These are phyloP conservation scores for Arxiozyma bovina DNA, from an alignment of 1,139 yeast genomes.

Conservation along the genomic window DNA sequence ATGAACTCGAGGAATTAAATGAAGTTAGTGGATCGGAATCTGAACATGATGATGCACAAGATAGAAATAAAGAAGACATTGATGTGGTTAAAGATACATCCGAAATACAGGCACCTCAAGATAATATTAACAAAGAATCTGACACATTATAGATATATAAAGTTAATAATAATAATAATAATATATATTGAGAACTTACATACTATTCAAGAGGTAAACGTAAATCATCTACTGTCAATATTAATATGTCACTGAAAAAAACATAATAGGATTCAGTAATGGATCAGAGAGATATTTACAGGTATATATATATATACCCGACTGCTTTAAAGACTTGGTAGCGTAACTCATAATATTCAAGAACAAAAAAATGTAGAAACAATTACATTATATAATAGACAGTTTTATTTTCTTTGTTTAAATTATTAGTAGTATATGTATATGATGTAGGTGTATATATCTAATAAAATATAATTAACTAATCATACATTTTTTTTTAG, in stretches of 20 bases:
- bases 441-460: conserved; percentile 1
- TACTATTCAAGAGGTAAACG: background rate
- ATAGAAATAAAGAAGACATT: conserved; percentile 2
- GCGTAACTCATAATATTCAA: background rate
- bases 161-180: no score
- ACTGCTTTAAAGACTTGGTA: background rate
- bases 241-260: background rate
- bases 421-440: background rate
- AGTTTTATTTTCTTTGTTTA: conserved; percentile 1
- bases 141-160: background rate
- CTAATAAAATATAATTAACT: background rate
- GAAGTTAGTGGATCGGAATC: conserved; percentile 8
- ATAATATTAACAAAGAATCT: background rate
- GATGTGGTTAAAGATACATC: background rate
- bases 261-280: no score
- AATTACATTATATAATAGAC: background rate
- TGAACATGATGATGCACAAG: conserved; percentile 5
- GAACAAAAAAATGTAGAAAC: background rate
- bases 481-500: conserved; percentile 33
- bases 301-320: background rate
- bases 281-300: no score
- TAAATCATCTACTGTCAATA: background rate
- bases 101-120: conserved; percentile 5
- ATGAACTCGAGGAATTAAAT: background rate
- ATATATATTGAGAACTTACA: background rate